Evolutionary conservation across 2,329 filamentous ascomycete species (phyloP).

Genomic region (Penicillium glabrum): DNA sequence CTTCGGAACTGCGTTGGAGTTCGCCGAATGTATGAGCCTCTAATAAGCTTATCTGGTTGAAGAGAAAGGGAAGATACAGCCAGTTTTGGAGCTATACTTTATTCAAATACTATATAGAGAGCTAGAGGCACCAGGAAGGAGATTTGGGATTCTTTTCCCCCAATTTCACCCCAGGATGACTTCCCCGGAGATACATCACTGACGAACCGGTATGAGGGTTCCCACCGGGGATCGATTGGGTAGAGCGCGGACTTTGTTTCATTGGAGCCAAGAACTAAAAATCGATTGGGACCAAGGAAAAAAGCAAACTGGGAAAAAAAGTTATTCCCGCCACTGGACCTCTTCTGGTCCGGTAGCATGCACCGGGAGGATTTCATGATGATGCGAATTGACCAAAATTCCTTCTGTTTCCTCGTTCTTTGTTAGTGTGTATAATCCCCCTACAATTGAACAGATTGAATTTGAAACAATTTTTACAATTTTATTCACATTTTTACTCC

Average conservation of each 20-base stretch:
- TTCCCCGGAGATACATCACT: conserved; percentile 5
- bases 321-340: background rate
- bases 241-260: background rate
- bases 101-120: background rate
- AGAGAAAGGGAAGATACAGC: background rate
- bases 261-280: background rate
- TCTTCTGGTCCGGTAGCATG: background rate
- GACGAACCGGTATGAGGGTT: background rate
- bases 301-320: background rate
- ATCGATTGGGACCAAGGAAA: background rate
- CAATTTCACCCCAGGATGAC: background rate
- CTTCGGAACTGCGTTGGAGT: background rate
- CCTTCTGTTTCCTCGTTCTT: background rate
- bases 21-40: background rate
- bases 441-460: background rate
- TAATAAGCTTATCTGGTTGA: background rate
- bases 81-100: background rate
- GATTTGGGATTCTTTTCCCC: background rate
- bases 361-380: conserved; percentile 6
- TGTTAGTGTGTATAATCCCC: background rate
- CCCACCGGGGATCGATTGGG: background rate
- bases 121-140: background rate
- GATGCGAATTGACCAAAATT: background rate
- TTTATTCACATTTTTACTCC: background rate
- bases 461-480: background rate